These are phyloP conservation scores for Xerocomellus intermedius DNA, from an alignment of 768 basidiomycete genomes.

Conservation along the genomic window DNA sequence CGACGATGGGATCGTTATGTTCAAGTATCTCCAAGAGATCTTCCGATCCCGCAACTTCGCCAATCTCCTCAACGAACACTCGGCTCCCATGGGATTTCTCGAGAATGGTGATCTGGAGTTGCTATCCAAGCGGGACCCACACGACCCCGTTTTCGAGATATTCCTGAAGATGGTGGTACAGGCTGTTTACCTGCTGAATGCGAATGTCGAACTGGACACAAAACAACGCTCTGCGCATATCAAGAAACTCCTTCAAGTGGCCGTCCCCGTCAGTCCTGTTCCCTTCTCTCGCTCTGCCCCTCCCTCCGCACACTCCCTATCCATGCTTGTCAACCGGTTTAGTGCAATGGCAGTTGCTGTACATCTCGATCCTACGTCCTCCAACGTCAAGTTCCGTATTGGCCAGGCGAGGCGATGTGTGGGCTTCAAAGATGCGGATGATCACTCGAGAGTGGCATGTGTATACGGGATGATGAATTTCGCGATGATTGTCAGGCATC, in stretches of 20 bases:
- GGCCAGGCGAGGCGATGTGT: slow-evolving; percentile 67
- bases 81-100: slow-evolving; percentile 75
- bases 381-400: slow-evolving; percentile 51
- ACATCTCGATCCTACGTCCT: slow-evolving; percentile 56
- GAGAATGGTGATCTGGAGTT: slow-evolving; percentile 51
- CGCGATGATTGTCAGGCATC: slow-evolving; percentile 57
- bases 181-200: slow-evolving; percentile 38
- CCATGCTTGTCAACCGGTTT: slow-evolving; percentile 82
- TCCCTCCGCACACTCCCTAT: slow-evolving; percentile 54
- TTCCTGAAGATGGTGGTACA: slow-evolving; percentile 82
- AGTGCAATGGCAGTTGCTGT: slow-evolving; percentile 69
- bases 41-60: slow-evolving; percentile 77
- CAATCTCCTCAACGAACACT: slow-evolving; percentile 58
- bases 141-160: slow-evolving; percentile 73
- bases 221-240: slow-evolving; percentile 42
- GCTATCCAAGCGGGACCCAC: slow-evolving; percentile 46
- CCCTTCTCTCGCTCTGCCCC: slow-evolving; percentile 56
- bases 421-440: slow-evolving; percentile 62
- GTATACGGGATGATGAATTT: slow-evolving; percentile 76
- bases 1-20: slow-evolving; percentile 51
- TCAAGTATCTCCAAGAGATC: slow-evolving; percentile 64
- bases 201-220: slow-evolving; percentile 34
- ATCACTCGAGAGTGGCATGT: slow-evolving; percentile 61
- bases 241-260: slow-evolving; percentile 69
- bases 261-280: slow-evolving; percentile 69